Percentiles rank a stretch among this genome's conserved stretches.
Evolutionary conservation across 371 early-diverging fungal genomes (phyloP).

Genomic region (Umbelopsis sp.): DNA sequence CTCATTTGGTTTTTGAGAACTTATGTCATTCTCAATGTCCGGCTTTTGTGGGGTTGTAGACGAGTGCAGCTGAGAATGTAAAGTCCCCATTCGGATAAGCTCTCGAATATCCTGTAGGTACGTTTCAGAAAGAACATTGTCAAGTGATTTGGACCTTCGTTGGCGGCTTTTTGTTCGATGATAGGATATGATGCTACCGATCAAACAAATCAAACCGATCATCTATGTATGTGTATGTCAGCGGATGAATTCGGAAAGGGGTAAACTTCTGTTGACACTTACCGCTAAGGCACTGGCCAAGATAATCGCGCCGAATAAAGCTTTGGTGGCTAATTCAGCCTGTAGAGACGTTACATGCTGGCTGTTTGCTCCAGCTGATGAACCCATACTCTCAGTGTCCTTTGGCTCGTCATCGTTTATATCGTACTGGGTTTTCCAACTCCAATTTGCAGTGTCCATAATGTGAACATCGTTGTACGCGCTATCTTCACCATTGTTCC

Average conservation of each 20-base stretch:
- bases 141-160: background rate
- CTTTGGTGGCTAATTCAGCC: background rate
- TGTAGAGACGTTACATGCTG: background rate
- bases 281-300: background rate
- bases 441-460: conserved; percentile 32
- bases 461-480: conserved; percentile 33
- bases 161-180: background rate
- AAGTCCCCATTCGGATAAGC: background rate
- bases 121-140: background rate
- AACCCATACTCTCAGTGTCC: background rate
- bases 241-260: too few relatives aligned
- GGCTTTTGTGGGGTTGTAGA: conserved; percentile 1
- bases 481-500: conserved; percentile 23
- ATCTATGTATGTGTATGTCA: background rate
- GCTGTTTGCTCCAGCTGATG: background rate
- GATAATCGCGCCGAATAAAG: conserved; percentile 1
- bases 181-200: background rate
- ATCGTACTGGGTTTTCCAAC: conserved; percentile 35
- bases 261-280: background rate
- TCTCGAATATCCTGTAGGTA: background rate
- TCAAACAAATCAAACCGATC: background rate
- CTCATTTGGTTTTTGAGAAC: background rate
- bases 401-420: background rate
- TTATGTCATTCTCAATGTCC: background rate
- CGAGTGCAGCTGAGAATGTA: background rate